Percentiles rank a stretch among this genome's conserved stretches.
These are phyloP conservation scores for Dunaliella primolecta DNA, from an alignment of 139 green algal genomes.

Conservation along the genomic window DNA sequence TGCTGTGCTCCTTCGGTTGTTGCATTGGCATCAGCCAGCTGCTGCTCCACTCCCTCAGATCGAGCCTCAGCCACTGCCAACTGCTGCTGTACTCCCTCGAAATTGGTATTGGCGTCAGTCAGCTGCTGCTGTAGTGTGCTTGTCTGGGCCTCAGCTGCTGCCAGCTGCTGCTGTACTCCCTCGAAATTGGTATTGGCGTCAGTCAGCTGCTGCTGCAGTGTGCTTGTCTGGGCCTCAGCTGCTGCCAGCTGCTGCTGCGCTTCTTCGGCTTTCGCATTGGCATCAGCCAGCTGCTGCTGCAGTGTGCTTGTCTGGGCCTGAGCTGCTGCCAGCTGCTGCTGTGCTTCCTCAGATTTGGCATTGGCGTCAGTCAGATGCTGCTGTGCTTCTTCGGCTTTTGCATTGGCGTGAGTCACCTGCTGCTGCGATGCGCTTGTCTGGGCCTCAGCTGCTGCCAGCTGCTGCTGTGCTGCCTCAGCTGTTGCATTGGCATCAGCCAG, in stretches of 20 bases:
- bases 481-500: too few relatives aligned
- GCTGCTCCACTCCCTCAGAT: neutral
- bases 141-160: too few relatives aligned
- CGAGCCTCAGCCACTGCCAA: neutral
- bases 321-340: neutral
- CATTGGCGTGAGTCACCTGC: neutral
- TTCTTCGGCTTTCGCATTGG: neutral
- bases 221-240: neutral
- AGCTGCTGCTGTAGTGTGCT: too few relatives aligned
- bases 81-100: neutral
- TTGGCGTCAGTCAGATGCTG: neutral
- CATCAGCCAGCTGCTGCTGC: neutral
- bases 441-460: neutral
- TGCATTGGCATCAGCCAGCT: neutral
- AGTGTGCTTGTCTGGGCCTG: neutral
- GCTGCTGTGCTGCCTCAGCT: neutral
- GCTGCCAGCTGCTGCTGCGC: neutral
- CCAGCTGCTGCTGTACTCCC: too few relatives aligned
- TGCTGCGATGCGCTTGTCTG: neutral
- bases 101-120: neutral
- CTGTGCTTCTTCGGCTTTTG: neutral
- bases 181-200: too few relatives aligned
- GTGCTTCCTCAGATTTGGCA: neutral
- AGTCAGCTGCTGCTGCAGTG: neutral
- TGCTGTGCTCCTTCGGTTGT: neutral